phyloP scores from a whole-genome alignment of 176 grass and related monocot genomes.

The Areca catechu region DNA sequence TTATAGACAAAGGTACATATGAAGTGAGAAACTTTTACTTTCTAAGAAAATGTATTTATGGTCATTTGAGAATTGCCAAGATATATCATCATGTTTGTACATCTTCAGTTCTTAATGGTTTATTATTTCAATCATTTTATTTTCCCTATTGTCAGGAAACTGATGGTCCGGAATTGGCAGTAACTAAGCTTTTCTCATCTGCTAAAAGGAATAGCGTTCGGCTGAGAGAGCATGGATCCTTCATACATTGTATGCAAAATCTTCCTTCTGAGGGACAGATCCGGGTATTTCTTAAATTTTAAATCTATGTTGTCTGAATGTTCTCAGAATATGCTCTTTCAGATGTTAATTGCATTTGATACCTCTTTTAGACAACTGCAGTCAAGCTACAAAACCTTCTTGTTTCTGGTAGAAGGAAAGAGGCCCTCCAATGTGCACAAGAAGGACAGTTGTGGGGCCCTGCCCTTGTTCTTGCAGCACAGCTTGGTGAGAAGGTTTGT shows the following conservation, averaged over 20 bases:
- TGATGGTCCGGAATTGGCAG: conserved; percentile 85
- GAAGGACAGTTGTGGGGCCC: conserved; percentile 97
- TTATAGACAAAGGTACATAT: too few relatives aligned
- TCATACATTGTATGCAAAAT: conserved; percentile 52
- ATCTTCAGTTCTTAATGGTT: too few relatives aligned
- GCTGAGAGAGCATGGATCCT: conserved; percentile 38
- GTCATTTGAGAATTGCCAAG: too few relatives aligned
- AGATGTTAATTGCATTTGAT: too few relatives aligned
- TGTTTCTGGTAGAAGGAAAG: conserved; percentile 88
- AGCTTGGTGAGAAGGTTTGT: conserved; percentile 82
- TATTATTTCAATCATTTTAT: too few relatives aligned
- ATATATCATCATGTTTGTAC: too few relatives aligned
- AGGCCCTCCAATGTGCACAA: conserved; percentile 79
- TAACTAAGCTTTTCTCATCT: conserved; percentile 84
- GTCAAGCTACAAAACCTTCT: conserved; percentile 87
- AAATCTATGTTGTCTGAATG: too few relatives aligned
- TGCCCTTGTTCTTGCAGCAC: conserved; percentile 84
- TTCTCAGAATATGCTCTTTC: too few relatives aligned
- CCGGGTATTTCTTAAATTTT: conserved; percentile 36
- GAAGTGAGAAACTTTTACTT: too few relatives aligned
- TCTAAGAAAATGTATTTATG: too few relatives aligned
- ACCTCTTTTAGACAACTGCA: conserved; percentile 54
- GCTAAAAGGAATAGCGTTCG: conserved; percentile 35
- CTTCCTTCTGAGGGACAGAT: conserved; percentile 72
- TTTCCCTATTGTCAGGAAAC: conserved; percentile 35